Evolutionary conservation across 768 basidiomycete genomes (phyloP), one percentile per base, ranked within the genome.

Genomic region (Leccinum boreale): DNA sequence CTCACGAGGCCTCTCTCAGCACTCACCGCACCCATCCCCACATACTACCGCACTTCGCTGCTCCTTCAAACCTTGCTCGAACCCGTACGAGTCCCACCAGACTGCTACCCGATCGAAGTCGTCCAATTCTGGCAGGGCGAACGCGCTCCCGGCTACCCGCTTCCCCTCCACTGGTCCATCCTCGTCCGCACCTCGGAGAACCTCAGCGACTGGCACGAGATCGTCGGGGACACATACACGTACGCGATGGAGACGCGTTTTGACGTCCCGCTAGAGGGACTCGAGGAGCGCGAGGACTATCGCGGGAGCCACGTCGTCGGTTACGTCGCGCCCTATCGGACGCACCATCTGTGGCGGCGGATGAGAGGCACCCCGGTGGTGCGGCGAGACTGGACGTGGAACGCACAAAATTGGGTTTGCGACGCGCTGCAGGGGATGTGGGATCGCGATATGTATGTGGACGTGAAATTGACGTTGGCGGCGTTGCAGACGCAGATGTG

Each of bases 111-210:
- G 21, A 65, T 73, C 55, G 66, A 72, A 53, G 51, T 72, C 50
- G 58, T 64, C 51, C 72, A 72, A 24, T 73, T 62, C 53, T 72
- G 70, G 72, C 70, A 64, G n/a, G 71, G 71, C 6, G 63, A 70
- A 46, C 55, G 55, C 44, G 7, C 11, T 2, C 55, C 29, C 0
- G 50, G 62, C 1, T 39, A 8, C 5, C 65, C 66, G 3, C n/a
- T 53, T 19, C 71, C 61, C n/a, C 52, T 72, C 1, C 70, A 73
- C 59, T 72, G 70, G 72, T 47, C 63, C 48, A 63, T 72, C 58
- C 10, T 63, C 58, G 44, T 73, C 55, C 70, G 64, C n/a, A 71
- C 64, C 24, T 58, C 61, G 17, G 23, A 58, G 12, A 0, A 31
- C 1, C 53, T 57, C 4, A 67, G 70, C 1, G 71, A 71, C 51